Base-by-base conservation (phyloP, 1,139 yeast genomes). In the Kurtzmaniella natalensis region DNA sequence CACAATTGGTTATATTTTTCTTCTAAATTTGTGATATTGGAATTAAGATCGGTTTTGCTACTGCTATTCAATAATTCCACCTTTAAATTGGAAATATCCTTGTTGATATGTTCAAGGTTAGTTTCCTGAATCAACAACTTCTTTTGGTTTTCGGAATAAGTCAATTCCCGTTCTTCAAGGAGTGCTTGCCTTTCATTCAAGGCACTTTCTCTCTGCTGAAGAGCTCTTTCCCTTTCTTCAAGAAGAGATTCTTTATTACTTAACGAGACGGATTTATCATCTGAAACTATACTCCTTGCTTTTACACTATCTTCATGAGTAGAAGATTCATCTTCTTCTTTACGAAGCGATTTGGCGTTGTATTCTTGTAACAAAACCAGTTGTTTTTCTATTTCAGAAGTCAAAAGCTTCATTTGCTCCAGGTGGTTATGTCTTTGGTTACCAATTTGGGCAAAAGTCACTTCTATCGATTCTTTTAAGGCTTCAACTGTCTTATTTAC, bases 1-100 rank as follows among this genome's bases (percentile, higher is more conserved):
- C 52, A 41, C 34, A 64, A 46, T n/a, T 37, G 38, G 0, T 46
- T 37, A 35, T 59, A 63, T 25, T 54, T 51, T 8, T 25, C 21
- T 21, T 53, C 42, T 8, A 59, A 41, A 0, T 19, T 28, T 1
- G 41, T 23, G 26, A 7, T 11, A 4, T 23, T 23, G 5, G 11
- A 6, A 10, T 4, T 5, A 3, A 11, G 14, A 11, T 11, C 13
- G 11, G 11, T 14, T 4, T 8, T 5, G 14, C 16, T 11, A 13
- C 3, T 11, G 4, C 5, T 9, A 8, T 23, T 23, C 26, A 23
- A 23, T n/a, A n/a, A n/a, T n/a, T n/a, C n/a, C n/a, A n/a, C n/a
- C n/a, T n/a, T n/a, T n/a, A n/a, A n/a, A 10, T 23, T 7, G 6
- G 14, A 14, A 5, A 23, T 5, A 8, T 23, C 16, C 8, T 23